phyloP scores from a whole-genome alignment of 1,139 yeast genomes.

The Sugiyamaella paludigena region DNA sequence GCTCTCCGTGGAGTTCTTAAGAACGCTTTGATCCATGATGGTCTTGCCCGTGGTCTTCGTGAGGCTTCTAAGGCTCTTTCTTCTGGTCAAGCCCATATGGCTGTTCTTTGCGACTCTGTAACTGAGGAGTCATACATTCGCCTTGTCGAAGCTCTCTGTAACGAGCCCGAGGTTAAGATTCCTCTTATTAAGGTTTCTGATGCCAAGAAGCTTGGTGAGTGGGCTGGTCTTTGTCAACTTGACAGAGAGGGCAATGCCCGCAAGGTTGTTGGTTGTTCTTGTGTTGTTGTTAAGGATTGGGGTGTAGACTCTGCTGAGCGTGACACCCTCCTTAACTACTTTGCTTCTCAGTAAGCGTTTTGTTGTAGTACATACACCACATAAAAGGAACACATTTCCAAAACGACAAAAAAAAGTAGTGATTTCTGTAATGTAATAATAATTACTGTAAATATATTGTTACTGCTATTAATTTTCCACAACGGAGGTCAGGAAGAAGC shows the following conservation, averaged over 20 bases:
- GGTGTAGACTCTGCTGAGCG: conserved; percentile 99
- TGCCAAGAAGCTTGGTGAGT: conserved; percentile 99
- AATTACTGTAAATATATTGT: too few species aligned
- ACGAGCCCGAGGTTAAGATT: conserved; percentile 94
- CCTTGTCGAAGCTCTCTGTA: conserved; percentile 98
- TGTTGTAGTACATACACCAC: too few species aligned
- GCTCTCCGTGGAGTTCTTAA: conserved; percentile 98
- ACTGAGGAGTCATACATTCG: conserved; percentile 96
- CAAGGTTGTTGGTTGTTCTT: conserved; percentile 99
- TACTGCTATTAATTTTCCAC: too few species aligned
- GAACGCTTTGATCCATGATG: conserved; percentile 98
- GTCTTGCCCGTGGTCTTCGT: conserved; percentile 99
- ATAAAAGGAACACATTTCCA: too few species aligned
- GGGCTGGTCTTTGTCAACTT: conserved; percentile 99
- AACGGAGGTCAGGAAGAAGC: too few species aligned
- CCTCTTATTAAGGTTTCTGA: conserved; percentile 99
- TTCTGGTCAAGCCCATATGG: conserved; percentile 95
- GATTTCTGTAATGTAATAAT: too few species aligned
- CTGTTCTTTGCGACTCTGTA: conserved; percentile 97
- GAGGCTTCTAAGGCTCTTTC: conserved; percentile 97
- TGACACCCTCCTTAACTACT: conserved; percentile 93
- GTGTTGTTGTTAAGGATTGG: conserved; percentile 99
- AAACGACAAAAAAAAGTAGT: too few species aligned
- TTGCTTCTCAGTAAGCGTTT: conserved; percentile 70
- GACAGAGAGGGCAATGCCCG: conserved; percentile 99